Evolutionary conservation across 2,329 filamentous ascomycete genomes (phyloP).

Genomic region (Cyphellophora attinorum): DNA sequence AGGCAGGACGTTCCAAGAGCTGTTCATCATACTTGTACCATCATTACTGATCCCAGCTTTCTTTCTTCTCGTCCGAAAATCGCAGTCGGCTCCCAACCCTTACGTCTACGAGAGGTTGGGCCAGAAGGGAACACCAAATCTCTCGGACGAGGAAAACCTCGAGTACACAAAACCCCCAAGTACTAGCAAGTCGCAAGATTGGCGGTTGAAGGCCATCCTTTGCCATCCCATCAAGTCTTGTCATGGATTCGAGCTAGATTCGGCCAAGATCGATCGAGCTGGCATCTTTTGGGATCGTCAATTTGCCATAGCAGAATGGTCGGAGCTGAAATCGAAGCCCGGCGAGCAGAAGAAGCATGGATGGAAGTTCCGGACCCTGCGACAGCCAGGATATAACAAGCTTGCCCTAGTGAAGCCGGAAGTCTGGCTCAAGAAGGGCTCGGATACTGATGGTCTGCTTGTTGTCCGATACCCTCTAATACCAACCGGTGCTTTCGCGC

Average conservation of each 20-base stretch:
- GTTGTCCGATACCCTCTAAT: constrained; percentile 37
- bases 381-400: constrained; percentile 41
- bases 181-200: constrained; percentile 27
- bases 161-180: constrained; percentile 31
- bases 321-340: constrained; percentile 19
- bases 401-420: constrained; percentile 60
- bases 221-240: constrained; percentile 82
- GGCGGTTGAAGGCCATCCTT: constrained; percentile 58
- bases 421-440: constrained; percentile 44
- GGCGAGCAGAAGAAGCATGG: constrained; percentile 28
- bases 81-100: constrained; percentile 3
- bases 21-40: constrained; percentile 1
- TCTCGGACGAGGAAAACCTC: constrained; percentile 46
- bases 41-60: constrained; percentile 5
- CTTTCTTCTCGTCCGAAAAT: constrained; percentile 5
- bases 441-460: constrained; percentile 36
- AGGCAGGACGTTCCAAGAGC: background rate
- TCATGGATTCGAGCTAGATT: constrained; percentile 60
- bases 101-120: constrained; percentile 46
- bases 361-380: constrained; percentile 33
- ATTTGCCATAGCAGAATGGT: constrained; percentile 66
- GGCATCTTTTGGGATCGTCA: constrained; percentile 74
- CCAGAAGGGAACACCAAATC: constrained; percentile 39
- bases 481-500: constrained; percentile 8
- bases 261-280: constrained; percentile 53